Evolutionary conservation across 345 rosid genomes (phyloP), one percentile per base, ranked within the genome.

Genomic region (Abelmoschus esculentus): DNA sequence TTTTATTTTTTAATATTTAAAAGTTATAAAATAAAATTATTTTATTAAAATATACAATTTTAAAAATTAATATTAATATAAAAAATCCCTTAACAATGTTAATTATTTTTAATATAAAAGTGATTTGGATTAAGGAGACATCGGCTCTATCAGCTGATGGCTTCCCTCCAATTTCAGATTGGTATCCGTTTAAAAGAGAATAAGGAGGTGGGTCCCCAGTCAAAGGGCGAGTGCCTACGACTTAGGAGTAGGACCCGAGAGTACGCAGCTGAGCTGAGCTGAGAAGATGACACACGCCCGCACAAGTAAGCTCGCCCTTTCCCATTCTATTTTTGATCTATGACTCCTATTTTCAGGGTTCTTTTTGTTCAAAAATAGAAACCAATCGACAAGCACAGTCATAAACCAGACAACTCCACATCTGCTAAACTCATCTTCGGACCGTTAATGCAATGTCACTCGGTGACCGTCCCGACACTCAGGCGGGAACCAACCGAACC

Each of bases 401-500:
- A 36, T 36, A 36, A 36, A 36, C 40, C 40, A 7, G 40, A 7
- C 40, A 36, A 36, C 40, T 6, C 7, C 40, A 36, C 40, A 36
- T 36, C 40, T 7, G 40, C 40, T 36, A 36, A 36, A 6, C 54
- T 40, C 44, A 10, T 4, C 4, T 49, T 3, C n/a, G 18, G 13
- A 13, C 17, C 13, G 50, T 22, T 18, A 18, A 32, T 61, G 59
- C 71, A 40, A 82, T 82, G 85, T 77, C 78, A 65, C 76, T 76
- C 72, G 83, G 80, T 73, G 77, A 82, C 81, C 86, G 84, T 49
- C 66, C 75, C 72, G 63, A 72, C 46, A 13, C 64, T 12, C 65
- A 76, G 73, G 34, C 77, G 63, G 77, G 74, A 57, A 75, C 73
- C 75, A 73, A 70, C 66, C 66, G 57, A 64, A 78, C 75, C 66